Base-by-base conservation (phyloP, 2,329 filamentous ascomycete species). In the Claviceps quebecensis region DNA sequence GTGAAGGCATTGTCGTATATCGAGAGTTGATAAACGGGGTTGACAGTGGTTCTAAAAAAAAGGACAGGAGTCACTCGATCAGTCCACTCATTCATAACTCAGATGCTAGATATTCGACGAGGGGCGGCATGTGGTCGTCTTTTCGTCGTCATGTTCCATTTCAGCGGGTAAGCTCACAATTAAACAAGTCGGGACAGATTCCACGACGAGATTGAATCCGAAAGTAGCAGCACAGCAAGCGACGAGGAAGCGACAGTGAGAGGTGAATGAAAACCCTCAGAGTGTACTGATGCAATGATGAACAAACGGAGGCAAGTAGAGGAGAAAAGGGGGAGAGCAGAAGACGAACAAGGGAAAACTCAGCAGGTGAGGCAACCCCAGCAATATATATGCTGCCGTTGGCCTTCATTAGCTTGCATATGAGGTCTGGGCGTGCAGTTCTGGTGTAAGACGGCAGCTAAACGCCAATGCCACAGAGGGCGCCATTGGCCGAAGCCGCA, bases 1-100 rank as follows among this genome's bases (percentile, higher is more conserved):
- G 63, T 34, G 75, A 78, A 59, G 70, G 71, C 80, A 83, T 83
- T 39, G 53, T 69, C 58, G n/a, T 41, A 34, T 34, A 34, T 11
- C 29, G 11, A 34, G 9, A 34, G 29, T 11, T 11, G 9, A 34
- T 34, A 4, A 34, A 34, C 9, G 9, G 29, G 9, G 9, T 34
- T 34, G 29, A 11, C 9, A 34, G 29, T 11, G 29, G 9, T 34
- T 11, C 29, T 34, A 34, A 34, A 34, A 34, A 9, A 34, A n/a
- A n/a, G n/a, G 29, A 11, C 29, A 34, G 4, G 0, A 34, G 29
- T 4, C 3, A 34, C 29, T 34, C 29, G 9, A 34, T 34, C 29
- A 34, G 29, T 11, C 9, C 29, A 34, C 9, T 3, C 11, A 11
- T 34, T 34, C 29, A 34, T 34, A 11, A 11, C 11, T 1, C 29